phyloP scores from a whole-genome alignment of 2,329 filamentous ascomycete species.

The Samsoniella hepiali region DNA sequence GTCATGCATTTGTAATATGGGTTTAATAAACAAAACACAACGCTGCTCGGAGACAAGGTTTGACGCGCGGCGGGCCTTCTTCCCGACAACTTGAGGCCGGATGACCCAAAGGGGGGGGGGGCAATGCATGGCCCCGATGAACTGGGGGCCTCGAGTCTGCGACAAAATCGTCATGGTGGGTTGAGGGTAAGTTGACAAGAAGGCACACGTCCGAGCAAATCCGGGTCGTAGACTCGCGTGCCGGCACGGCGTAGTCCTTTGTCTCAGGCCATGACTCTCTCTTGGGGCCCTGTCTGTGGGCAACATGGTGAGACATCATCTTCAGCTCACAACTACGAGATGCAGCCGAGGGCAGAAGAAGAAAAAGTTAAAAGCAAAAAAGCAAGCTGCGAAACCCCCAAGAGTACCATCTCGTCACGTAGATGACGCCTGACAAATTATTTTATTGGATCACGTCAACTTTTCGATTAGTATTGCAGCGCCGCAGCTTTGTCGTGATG shows the following conservation, averaged over 20 bases:
- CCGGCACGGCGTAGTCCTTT: not conserved
- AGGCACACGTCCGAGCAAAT: not conserved
- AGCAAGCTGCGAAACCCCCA: not conserved
- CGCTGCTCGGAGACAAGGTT: not conserved
- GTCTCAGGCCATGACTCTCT: not conserved
- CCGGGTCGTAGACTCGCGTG: not conserved
- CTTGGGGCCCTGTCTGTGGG: not conserved
- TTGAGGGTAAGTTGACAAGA: not conserved
- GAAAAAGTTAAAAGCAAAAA: not conserved
- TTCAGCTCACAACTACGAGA: not conserved
- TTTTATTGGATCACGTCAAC: too few relatives aligned
- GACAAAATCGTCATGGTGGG: conserved; percentile 2
- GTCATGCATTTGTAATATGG: not conserved
- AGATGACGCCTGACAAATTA: not conserved
- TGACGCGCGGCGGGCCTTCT: not conserved
- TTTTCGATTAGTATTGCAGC: not conserved
- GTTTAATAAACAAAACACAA: not conserved
- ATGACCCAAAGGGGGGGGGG: not conserved
- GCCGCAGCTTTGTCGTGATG: not conserved
- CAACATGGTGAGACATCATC: not conserved
- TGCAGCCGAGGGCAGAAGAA: not conserved
- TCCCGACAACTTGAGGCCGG: not conserved
- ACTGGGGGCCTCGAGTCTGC: not conserved
- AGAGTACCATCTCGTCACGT: not conserved
- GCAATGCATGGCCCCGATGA: not conserved